phyloP scores from a whole-genome alignment of 2,329 filamentous ascomycete genomes.

The Pseudogymnoascus sp. region DNA sequence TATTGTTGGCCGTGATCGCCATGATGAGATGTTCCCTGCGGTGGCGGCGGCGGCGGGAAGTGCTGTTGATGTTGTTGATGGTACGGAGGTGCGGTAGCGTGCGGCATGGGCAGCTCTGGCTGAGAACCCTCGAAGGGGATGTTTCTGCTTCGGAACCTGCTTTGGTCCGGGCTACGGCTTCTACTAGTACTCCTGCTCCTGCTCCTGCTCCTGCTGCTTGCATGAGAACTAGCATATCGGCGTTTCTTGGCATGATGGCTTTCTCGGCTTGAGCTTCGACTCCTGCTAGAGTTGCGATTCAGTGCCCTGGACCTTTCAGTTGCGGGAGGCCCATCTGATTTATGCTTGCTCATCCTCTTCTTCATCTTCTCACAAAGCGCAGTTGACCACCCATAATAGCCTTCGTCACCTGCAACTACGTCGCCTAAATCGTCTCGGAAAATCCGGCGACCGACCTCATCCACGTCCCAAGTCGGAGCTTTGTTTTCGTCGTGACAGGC shows the following conservation, averaged over 20 bases:
- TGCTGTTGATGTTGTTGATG: not conserved
- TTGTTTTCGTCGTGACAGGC: conserved; percentile 36
- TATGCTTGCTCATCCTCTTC: conserved; percentile 31
- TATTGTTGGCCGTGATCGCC: not conserved
- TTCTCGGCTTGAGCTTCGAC: conserved; percentile 19
- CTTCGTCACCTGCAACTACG: conserved; percentile 53
- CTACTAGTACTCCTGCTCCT: conserved; percentile 4
- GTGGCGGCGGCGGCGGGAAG: not conserved
- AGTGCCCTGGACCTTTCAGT: conserved; percentile 9
- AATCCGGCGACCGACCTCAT: conserved; percentile 64
- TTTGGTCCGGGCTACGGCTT: conserved; percentile 5
- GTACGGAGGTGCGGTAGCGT: not conserved
- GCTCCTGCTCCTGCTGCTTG: conserved; percentile 1
- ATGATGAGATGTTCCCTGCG: not conserved
- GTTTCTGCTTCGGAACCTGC: not conserved
- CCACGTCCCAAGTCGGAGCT: conserved; percentile 51
- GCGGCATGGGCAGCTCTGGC: not conserved
- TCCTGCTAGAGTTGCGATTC: conserved; percentile 15
- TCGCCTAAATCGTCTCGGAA: conserved; percentile 49
- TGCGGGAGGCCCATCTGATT: conserved; percentile 9
- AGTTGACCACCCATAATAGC: conserved; percentile 83
- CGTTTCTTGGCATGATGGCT: conserved; percentile 17
- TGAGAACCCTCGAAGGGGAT: not conserved
- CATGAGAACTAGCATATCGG: conserved; percentile 8
- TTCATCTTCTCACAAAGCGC: conserved; percentile 78